phyloP scores from a whole-genome alignment of 768 basidiomycete genomes.

The Rhizopogon salebrosus region DNA sequence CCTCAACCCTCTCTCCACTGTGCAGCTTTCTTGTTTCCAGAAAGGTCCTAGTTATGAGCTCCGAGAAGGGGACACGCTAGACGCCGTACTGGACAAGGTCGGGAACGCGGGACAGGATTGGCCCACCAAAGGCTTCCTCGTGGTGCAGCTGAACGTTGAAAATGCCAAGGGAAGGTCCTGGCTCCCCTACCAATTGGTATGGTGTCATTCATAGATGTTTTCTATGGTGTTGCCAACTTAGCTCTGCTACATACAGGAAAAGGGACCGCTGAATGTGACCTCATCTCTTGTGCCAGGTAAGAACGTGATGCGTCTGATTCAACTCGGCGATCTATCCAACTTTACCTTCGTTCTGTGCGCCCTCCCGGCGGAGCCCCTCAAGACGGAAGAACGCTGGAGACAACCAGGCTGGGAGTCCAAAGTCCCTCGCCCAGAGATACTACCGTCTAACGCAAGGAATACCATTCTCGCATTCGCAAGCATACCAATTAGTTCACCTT shows the following conservation, averaged over 20 bases:
- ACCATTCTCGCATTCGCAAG: background rate
- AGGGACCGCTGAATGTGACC: slow-evolving; percentile 36
- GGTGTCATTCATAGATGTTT: slow-evolving; percentile 9
- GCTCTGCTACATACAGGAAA: slow-evolving; percentile 19
- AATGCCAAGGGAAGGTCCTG: slow-evolving; percentile 30
- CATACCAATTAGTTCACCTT: background rate
- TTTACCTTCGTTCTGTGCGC: slow-evolving; percentile 42
- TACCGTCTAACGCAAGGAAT: background rate
- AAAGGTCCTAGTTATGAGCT: background rate
- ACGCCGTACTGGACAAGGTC: slow-evolving; percentile 2
- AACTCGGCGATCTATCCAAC: slow-evolving; percentile 37
- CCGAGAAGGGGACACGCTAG: background rate
- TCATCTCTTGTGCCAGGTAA: slow-evolving; percentile 34
- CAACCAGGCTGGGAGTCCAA: slow-evolving; percentile 18
- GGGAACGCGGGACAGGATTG: slow-evolving; percentile 22
- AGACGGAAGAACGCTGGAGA: slow-evolving; percentile 14
- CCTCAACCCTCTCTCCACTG: background rate
- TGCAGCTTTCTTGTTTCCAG: slow-evolving; percentile 19
- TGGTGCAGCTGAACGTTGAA: slow-evolving; percentile 41
- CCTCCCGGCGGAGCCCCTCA: slow-evolving; percentile 16
- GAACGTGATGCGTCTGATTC: slow-evolving; percentile 48
- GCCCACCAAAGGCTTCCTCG: slow-evolving; percentile 41
- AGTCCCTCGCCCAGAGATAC: background rate
- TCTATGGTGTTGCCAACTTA: background rate
- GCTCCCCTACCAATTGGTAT: slow-evolving; percentile 41